Evolutionary conservation across 2,329 filamentous ascomycete genomes (phyloP).

Genomic region (Trichophyton rubrum): DNA sequence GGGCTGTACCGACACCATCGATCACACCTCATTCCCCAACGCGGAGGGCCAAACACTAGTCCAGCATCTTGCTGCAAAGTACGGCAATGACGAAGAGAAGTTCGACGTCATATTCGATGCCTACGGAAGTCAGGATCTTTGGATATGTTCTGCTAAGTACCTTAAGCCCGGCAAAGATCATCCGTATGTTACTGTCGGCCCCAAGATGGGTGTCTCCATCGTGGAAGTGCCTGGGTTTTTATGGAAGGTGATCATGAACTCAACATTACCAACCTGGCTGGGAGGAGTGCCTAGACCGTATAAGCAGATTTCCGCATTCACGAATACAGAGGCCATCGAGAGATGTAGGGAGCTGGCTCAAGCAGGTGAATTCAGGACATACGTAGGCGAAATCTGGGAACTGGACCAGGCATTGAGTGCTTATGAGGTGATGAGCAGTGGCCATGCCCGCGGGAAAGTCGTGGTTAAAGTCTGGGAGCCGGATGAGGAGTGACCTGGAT

Average conservation of each 20-base stretch:
- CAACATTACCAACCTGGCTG: conserved; percentile 6
- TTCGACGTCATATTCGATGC: conserved; percentile 12
- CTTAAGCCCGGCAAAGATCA: conserved; percentile 10
- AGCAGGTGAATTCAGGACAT: conserved; percentile 6
- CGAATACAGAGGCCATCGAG: conserved; percentile 9
- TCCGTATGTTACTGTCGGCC: conserved; percentile 9
- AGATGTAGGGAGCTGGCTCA: conserved; percentile 8
- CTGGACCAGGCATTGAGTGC: conserved; percentile 5
- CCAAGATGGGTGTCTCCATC: conserved; percentile 5
- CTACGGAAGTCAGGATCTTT: conserved; percentile 11
- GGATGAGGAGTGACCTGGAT: not conserved
- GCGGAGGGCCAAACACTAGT: conserved; percentile 4
- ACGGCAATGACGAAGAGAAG: conserved; percentile 5
- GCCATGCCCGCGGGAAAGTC: conserved; percentile 10
- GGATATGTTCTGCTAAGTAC: conserved; percentile 7
- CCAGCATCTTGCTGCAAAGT: not conserved
- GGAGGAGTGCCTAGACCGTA: conserved; percentile 10
- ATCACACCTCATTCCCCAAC: conserved; percentile 10
- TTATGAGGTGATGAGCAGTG: conserved; percentile 5
- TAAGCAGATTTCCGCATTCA: conserved; percentile 10
- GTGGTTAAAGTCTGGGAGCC: conserved; percentile 10
- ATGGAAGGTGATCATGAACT: conserved; percentile 12
- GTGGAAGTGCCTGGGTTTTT: conserved; percentile 7
- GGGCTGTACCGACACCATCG: conserved; percentile 10
- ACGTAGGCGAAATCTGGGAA: conserved; percentile 5